These are phyloP conservation scores for Diaporthe vexans DNA, from an alignment of 2,329 filamentous ascomycete species.

Conservation along the genomic window DNA sequence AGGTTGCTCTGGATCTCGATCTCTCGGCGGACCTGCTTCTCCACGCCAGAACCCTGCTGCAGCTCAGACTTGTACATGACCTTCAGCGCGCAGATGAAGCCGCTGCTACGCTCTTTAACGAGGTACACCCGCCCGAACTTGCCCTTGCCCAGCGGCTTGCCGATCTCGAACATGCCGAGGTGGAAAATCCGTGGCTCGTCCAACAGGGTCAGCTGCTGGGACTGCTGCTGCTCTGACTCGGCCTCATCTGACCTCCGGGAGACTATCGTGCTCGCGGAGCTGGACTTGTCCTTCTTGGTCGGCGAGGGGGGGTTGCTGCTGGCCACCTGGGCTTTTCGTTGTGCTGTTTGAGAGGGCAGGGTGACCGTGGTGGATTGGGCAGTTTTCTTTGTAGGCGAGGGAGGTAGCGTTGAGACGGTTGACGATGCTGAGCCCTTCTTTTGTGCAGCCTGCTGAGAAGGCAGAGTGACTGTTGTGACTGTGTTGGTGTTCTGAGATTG, in stretches of 20 bases:
- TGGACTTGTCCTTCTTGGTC: constrained; percentile 63
- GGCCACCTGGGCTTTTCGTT: constrained; percentile 59
- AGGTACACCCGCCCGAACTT: constrained; percentile 92
- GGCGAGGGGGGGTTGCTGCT: constrained; percentile 63
- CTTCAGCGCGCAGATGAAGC: constrained; percentile 89
- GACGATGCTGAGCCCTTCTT: constrained; percentile 55
- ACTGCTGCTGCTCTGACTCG: constrained; percentile 62
- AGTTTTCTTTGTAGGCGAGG: constrained; percentile 41
- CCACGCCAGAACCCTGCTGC: constrained; percentile 80
- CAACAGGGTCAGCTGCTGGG: constrained; percentile 64
- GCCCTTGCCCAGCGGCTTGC: constrained; percentile 86
- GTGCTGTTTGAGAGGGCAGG: constrained; percentile 75
- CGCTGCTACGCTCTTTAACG: constrained; percentile 81
- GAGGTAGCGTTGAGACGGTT: constrained; percentile 40
- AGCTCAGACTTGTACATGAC: constrained; percentile 88
- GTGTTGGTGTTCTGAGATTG: constrained; percentile 80
- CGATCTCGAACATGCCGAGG: constrained; percentile 95
- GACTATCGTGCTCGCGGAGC: constrained; percentile 49
- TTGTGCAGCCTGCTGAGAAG: constrained; percentile 77
- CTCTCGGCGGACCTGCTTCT: constrained; percentile 89
- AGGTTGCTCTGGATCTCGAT: constrained; percentile 93
- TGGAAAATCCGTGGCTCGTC: constrained; percentile 77
- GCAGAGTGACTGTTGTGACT: constrained; percentile 75
- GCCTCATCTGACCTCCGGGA: constrained; percentile 63
- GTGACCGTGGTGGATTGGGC: constrained; percentile 68